Evolutionary conservation across 805 yeast genomes (phyloP).

Genomic region (Candida fluviatilis): DNA sequence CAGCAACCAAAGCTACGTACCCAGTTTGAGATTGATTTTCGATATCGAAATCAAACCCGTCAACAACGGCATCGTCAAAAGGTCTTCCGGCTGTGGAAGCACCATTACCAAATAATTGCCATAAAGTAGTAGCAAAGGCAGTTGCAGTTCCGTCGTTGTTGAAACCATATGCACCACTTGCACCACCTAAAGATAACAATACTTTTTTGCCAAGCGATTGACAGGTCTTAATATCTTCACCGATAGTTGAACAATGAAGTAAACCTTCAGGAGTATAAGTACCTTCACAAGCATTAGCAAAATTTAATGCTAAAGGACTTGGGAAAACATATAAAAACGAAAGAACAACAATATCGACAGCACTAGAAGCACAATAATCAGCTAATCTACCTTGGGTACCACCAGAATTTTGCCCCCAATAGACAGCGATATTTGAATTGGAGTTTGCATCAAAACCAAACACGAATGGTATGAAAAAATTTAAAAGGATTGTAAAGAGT

Average conservation of each 20-base stretch:
- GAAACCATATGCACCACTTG: conserved; percentile 39
- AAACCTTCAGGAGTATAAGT: conserved; percentile 37
- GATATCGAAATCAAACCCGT: conserved; percentile 79
- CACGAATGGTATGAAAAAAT: conserved; percentile 5
- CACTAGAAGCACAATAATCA: conserved; percentile 60
- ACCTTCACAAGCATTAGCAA: conserved; percentile 49
- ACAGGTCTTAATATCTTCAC: conserved; percentile 66
- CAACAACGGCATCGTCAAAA: conserved; percentile 71
- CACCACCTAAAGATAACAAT: conserved; percentile 65
- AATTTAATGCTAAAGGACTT: conserved; percentile 18
- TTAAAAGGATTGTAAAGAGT: conserved; percentile 1
- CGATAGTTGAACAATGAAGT: conserved; percentile 40
- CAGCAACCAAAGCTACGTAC: conserved; percentile 51
- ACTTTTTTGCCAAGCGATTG: conserved; percentile 77
- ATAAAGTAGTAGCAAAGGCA: conserved; percentile 42
- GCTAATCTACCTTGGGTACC: conserved; percentile 32
- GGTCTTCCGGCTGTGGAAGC: conserved; percentile 31
- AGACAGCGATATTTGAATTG: conserved; percentile 23
- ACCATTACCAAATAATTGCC: conserved; percentile 40
- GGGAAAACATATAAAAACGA: conserved; percentile 71
- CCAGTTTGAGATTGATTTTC: conserved; percentile 61
- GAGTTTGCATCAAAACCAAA: conserved; percentile 8
- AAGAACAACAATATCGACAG: conserved; percentile 67
- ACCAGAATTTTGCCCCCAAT: conserved; percentile 28
- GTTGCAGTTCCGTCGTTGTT: conserved; percentile 46